Conservation (phyloP, 1,284 basidiomycete genomes). For the Apiotrichum porosum region DNA sequence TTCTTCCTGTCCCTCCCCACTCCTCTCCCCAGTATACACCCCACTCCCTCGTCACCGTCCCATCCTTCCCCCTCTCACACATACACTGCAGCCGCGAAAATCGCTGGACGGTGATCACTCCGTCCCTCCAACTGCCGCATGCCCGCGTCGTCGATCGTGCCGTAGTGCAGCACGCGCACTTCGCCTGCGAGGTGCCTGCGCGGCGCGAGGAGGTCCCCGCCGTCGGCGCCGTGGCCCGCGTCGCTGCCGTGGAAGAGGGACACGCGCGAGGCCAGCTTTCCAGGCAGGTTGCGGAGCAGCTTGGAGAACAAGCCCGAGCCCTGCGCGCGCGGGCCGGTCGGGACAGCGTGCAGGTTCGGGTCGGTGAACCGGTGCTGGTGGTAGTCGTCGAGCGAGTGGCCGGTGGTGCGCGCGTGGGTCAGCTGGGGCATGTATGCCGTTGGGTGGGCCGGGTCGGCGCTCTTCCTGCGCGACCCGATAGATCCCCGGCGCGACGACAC, state of each 20-base stretch:
- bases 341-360: neutral
- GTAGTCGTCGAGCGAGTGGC: neutral
- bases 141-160: constrained; percentile 47
- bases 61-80: constrained; percentile 12
- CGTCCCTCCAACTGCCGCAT: constrained; percentile 46
- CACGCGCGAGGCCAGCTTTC: constrained; percentile 26
- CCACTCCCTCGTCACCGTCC: too few relatives aligned
- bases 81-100: constrained; percentile 46
- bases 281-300: constrained; percentile 36
- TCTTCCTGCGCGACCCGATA: neutral
- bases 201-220: neutral
- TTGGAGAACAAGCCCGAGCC: constrained; percentile 17
- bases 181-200: constrained; percentile 37
- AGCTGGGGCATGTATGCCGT: neutral
- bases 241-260: constrained; percentile 9
- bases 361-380: neutral
- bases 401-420: neutral
- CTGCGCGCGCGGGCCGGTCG: neutral
- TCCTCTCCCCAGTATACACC: too few relatives aligned
- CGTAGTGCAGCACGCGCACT: constrained; percentile 47
- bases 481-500: constrained; percentile 1
- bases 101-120: constrained; percentile 47
- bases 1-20: too few relatives aligned
- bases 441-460: neutral
- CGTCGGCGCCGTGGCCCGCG: too few relatives aligned